A percentile compares a stretch with the other conserved stretches of the same genome.
Conservation (phyloP, 1,284 basidiomycete species). For the Cronartium ribicola region DNA sequence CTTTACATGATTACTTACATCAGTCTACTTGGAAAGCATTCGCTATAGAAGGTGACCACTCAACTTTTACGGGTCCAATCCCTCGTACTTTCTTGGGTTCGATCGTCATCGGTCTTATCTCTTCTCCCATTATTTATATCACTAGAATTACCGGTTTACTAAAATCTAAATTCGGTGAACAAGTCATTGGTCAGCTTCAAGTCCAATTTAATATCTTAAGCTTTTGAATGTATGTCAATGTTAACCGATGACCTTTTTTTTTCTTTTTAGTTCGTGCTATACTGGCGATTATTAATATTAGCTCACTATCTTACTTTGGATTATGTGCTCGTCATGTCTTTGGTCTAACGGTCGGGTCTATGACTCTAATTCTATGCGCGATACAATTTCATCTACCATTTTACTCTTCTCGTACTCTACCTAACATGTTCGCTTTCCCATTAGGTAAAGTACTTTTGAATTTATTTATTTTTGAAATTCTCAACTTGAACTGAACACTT, state of each 20-base stretch:
- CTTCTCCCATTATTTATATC: slow-evolving; percentile 56
- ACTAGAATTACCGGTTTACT: slow-evolving; percentile 55
- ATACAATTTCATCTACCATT: slow-evolving; percentile 88
- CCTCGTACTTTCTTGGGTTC: slow-evolving; percentile 76
- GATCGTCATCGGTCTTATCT: slow-evolving; percentile 57
- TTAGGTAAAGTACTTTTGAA: slow-evolving; percentile 57
- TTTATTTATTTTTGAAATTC: background rate
- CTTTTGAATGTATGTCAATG: background rate
- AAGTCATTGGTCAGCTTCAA: slow-evolving; percentile 59
- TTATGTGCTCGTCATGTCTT: slow-evolving; percentile 63
- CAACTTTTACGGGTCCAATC: slow-evolving; percentile 79
- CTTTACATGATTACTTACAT: slow-evolving; percentile 77
- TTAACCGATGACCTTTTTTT: slow-evolving; percentile 20
- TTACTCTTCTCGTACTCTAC: slow-evolving; percentile 86
- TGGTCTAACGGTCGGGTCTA: slow-evolving; percentile 59
- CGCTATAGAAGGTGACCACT: slow-evolving; percentile 70
- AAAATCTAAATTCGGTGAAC: slow-evolving; percentile 60
- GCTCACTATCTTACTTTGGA: slow-evolving; percentile 64
- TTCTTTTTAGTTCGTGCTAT: slow-evolving; percentile 64
- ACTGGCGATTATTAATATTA: slow-evolving; percentile 65
- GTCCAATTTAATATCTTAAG: background rate
- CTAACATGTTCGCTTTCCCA: slow-evolving; percentile 85
- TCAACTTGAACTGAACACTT: slow-evolving; percentile 51
- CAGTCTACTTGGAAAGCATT: slow-evolving; percentile 60
- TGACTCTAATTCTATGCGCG: slow-evolving; percentile 66